A percentile compares a stretch with the other conserved stretches of the same genome.
Evolutionary conservation across 352 stramenopile genomes (phyloP).

Genomic region (Chrysophaeum taylorii): DNA sequence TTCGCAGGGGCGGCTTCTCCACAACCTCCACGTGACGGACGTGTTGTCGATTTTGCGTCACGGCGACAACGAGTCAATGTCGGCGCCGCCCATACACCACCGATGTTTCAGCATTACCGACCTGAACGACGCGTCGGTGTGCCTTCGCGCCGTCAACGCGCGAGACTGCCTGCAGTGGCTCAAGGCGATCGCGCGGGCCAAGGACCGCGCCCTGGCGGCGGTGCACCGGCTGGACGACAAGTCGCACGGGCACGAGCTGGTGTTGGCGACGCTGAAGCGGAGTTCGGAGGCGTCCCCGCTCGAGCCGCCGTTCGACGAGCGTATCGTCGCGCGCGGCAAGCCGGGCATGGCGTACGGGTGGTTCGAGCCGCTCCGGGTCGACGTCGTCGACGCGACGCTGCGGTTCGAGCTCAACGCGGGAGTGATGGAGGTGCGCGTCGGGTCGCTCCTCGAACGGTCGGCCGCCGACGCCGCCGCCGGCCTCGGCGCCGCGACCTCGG

Average conservation of each 20-base stretch:
- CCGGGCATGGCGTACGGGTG: neutral
- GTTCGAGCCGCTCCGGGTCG: neutral
- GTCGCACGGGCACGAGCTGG: conserved; percentile 2
- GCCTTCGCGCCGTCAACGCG: neutral
- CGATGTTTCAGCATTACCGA: conserved; percentile 1
- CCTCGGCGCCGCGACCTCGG: conserved; percentile 3
- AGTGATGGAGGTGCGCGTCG: neutral
- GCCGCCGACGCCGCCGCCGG: neutral
- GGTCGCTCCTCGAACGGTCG: neutral
- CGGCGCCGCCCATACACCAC: conserved; percentile 4
- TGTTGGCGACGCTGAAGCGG: neutral
- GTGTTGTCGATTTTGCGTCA: conserved; percentile 7
- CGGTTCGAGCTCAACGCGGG: neutral
- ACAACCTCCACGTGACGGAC: conserved; percentile 16
- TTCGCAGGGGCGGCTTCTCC: neutral
- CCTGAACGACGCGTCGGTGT: neutral
- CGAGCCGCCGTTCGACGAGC: neutral
- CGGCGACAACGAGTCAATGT: neutral
- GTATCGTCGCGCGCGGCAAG: neutral
- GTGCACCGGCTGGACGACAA: conserved; percentile 5
- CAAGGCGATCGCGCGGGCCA: neutral
- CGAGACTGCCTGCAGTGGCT: conserved; percentile 1
- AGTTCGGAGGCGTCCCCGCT: neutral
- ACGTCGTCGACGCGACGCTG: neutral
- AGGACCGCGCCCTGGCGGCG: neutral